phyloP scores from a whole-genome alignment of 306 rosid species.

The Vigna nakashimae region DNA sequence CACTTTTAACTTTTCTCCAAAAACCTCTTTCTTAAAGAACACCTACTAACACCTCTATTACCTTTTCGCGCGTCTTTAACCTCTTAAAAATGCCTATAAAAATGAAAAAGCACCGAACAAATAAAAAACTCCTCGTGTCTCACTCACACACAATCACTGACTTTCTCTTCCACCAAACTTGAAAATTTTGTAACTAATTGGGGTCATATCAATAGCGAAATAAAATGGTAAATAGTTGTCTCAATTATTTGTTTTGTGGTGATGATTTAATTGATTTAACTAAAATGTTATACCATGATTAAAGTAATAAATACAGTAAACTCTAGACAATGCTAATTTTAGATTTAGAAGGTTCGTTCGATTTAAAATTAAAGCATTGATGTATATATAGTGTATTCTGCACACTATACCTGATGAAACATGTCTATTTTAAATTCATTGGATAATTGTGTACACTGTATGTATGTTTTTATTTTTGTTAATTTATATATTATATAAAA shows the following conservation, averaged over 20 bases:
- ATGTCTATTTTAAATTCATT: constrained; percentile 7
- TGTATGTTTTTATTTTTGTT: background rate
- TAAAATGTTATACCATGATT: background rate
- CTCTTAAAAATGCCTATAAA: constrained; percentile 36
- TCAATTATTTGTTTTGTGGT: background rate
- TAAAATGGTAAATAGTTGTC: background rate
- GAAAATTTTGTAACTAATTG: constrained; percentile 43
- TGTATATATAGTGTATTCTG: background rate
- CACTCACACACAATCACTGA: background rate
- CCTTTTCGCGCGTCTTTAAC: constrained; percentile 51
- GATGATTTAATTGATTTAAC: background rate
- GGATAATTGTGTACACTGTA: background rate
- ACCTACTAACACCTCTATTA: background rate
- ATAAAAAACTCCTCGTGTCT: constrained; percentile 20
- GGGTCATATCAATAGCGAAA: constrained; percentile 16
- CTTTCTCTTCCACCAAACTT: constrained; percentile 33
- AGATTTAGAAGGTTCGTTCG: background rate
- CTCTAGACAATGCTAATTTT: background rate
- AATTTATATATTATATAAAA: background rate
- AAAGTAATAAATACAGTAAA: background rate
- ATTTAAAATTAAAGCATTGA: background rate
- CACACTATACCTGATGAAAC: constrained; percentile 3
- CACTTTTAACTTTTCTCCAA: constrained; percentile 55
- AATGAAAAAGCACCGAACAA: constrained; percentile 37
- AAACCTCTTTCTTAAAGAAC: constrained; percentile 38